These are phyloP conservation scores for Chimonanthus praecox DNA, from an alignment of 164 flowering plant genomes.

Conservation along the genomic window DNA sequence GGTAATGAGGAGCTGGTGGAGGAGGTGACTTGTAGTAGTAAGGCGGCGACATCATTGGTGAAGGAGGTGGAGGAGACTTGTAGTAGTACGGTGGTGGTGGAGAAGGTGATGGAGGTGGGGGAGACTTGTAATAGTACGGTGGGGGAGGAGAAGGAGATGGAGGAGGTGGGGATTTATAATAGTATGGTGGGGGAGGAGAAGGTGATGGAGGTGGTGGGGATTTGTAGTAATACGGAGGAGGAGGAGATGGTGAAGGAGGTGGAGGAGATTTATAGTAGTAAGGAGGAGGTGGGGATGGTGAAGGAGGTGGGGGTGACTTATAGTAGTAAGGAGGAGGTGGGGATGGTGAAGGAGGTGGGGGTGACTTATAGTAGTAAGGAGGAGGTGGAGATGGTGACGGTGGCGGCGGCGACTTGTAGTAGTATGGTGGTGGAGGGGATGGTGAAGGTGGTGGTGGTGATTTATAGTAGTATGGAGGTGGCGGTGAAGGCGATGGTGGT, in stretches of 20 bases:
- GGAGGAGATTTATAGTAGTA: slow-evolving; percentile 13
- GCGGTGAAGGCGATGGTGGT: slow-evolving; percentile 18
- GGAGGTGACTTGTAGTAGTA: slow-evolving; percentile 12
- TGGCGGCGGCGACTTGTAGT: slow-evolving; percentile 26
- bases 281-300: slow-evolving; percentile 1
- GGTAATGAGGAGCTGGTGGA: slow-evolving; percentile 9
- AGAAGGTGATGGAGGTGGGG: slow-evolving; percentile 1
- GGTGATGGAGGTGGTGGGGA: slow-evolving; percentile 8
- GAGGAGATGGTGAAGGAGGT: slow-evolving; percentile 1
- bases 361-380: slow-evolving; percentile 27
- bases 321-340: slow-evolving; percentile 38
- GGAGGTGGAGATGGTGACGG: slow-evolving; percentile 19
- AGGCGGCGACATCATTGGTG: slow-evolving; percentile 5
- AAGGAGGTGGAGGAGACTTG: slow-evolving; percentile 12
- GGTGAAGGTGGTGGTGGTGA: slow-evolving; percentile 41
- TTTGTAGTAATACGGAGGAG: slow-evolving; percentile 7
- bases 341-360: slow-evolving; percentile 25
- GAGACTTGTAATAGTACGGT: neutral
- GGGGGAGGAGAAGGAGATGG: neutral
- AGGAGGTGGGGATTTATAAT: slow-evolving; percentile 10
- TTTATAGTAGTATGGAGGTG: slow-evolving; percentile 29
- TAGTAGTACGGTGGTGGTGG: slow-evolving; percentile 9
- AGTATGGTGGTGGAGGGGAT: slow-evolving; percentile 35
- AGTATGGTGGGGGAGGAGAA: slow-evolving; percentile 2
- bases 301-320: slow-evolving; percentile 28